These are phyloP conservation scores for Ophiostoma triangulosporum DNA, from an alignment of 2,329 filamentous ascomycete species.

Conservation along the genomic window DNA sequence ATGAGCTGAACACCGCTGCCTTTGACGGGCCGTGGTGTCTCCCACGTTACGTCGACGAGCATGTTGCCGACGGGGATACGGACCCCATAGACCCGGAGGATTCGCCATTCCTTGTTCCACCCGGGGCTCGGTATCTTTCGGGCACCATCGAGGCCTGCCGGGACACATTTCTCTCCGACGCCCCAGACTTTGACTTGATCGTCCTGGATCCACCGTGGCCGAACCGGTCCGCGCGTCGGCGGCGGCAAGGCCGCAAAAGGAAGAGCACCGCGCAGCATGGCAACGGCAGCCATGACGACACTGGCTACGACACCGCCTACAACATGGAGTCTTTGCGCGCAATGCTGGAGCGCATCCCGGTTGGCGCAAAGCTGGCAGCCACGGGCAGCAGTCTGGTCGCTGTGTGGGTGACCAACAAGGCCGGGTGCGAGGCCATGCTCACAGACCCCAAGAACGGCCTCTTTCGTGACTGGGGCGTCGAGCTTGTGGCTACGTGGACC, in stretches of 20 bases:
- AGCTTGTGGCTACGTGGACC: slow-evolving; percentile 56
- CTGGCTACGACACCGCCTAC: slow-evolving; percentile 28
- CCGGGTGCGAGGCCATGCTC: slow-evolving; percentile 41
- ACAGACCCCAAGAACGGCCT: slow-evolving; percentile 35
- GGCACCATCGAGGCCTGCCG: slow-evolving; percentile 33
- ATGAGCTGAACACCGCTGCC: slow-evolving; percentile 22
- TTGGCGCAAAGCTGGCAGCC: slow-evolving; percentile 36
- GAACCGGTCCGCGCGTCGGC: slow-evolving; percentile 51
- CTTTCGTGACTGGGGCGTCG: slow-evolving; percentile 53
- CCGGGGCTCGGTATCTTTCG: slow-evolving; percentile 30
- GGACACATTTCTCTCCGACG: slow-evolving; percentile 26
- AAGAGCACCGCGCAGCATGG: background rate
- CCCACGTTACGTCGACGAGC: slow-evolving; percentile 19
- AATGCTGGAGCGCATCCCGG: slow-evolving; percentile 41
- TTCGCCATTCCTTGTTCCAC: slow-evolving; percentile 24
- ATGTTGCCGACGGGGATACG: slow-evolving; percentile 10
- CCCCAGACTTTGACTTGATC: slow-evolving; percentile 49
- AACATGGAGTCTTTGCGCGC: slow-evolving; percentile 31
- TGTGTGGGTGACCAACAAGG: slow-evolving; percentile 68
- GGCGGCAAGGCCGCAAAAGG: slow-evolving; percentile 29
- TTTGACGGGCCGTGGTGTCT: slow-evolving; percentile 31
- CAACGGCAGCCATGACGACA: background rate
- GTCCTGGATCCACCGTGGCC: slow-evolving; percentile 72
- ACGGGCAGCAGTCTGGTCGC: slow-evolving; percentile 47
- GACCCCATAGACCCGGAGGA: background rate